A percentile compares a stretch with the other conserved stretches of the same genome.
Evolutionary conservation across 1,139 yeast species (phyloP).

Genomic region (Saccharomyces hybrid): DNA sequence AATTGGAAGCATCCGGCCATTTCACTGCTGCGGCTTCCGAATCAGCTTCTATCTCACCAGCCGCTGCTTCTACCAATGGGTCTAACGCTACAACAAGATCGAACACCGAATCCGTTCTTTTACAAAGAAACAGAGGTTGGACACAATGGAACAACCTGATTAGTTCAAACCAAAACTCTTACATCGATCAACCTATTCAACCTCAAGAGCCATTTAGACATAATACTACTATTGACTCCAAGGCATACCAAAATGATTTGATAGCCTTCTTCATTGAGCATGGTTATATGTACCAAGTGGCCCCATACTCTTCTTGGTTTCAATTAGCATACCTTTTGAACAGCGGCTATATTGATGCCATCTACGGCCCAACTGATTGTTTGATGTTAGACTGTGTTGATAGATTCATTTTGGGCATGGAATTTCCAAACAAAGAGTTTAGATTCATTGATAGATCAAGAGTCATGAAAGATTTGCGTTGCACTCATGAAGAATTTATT

Average conservation of each 20-base stretch:
- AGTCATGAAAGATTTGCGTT: constrained; percentile 52
- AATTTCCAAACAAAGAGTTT: constrained; percentile 51
- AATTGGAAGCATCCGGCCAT: constrained; percentile 23
- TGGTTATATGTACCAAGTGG: constrained; percentile 59
- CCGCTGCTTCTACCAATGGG: neutral
- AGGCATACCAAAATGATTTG: constrained; percentile 49
- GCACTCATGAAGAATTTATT: constrained; percentile 57
- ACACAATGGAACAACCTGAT: constrained; percentile 28
- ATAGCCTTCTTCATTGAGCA: constrained; percentile 50
- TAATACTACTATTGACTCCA: constrained; percentile 23
- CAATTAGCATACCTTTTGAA: constrained; percentile 68
- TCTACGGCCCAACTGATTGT: constrained; percentile 80
- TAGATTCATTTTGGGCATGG: constrained; percentile 67
- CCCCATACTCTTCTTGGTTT: constrained; percentile 78
- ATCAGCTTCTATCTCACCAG: constrained; percentile 3
- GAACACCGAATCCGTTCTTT: constrained; percentile 17
- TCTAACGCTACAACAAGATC: constrained; percentile 14
- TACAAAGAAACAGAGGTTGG: constrained; percentile 34
- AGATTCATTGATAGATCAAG: constrained; percentile 55
- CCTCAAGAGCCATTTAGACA: constrained; percentile 34
- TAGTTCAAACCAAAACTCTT: constrained; percentile 23
- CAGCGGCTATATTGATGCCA: constrained; percentile 54
- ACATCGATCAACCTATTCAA: constrained; percentile 33
- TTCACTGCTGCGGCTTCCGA: constrained; percentile 18
- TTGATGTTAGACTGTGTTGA: constrained; percentile 56